Conservation (phyloP, 495 filamentous ascomycete genomes). For the Lasiosphaeris hirsuta region DNA sequence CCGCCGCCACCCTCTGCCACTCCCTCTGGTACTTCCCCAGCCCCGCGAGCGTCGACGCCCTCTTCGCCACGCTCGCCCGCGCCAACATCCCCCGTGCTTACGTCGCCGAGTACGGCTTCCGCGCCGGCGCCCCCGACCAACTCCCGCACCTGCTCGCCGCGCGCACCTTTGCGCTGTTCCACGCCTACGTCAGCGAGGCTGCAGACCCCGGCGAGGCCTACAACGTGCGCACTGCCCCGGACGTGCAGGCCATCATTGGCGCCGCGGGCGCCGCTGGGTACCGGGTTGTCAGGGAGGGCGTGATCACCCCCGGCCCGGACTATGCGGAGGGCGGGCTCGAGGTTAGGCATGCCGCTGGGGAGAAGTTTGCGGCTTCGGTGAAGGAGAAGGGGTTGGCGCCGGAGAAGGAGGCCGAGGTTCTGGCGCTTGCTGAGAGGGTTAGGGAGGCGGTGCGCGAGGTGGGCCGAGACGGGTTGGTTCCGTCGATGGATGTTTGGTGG, state of each 20-base stretch:
- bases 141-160: slow-evolving; percentile 38
- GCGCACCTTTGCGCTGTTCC: slow-evolving; percentile 15
- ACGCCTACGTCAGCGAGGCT: background rate
- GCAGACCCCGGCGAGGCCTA: background rate
- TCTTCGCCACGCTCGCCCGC: slow-evolving; percentile 25
- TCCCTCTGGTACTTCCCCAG: slow-evolving; percentile 45
- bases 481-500: slow-evolving; percentile 44
- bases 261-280: slow-evolving; percentile 19
- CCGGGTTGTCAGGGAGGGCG: slow-evolving; percentile 23
- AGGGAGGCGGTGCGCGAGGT: slow-evolving; percentile 19
- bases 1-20: slow-evolving; percentile 23
- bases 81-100: slow-evolving; percentile 24
- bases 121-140: slow-evolving; percentile 1
- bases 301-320: slow-evolving; percentile 24
- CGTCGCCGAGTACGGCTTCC: slow-evolving; percentile 35
- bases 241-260: background rate
- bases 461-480: slow-evolving; percentile 26
- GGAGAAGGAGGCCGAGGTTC: slow-evolving; percentile 31
- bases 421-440: slow-evolving; percentile 29
- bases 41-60: slow-evolving; percentile 21
- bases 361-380: slow-evolving; percentile 20
- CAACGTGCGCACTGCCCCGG: slow-evolving; percentile 5
- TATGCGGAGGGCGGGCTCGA: slow-evolving; percentile 44
- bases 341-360: slow-evolving; percentile 21
- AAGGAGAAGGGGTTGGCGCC: slow-evolving; percentile 19